These are phyloP conservation scores for Myriosclerotinia curreyana DNA, from an alignment of 2,329 filamentous ascomycete species.

Conservation along the genomic window DNA sequence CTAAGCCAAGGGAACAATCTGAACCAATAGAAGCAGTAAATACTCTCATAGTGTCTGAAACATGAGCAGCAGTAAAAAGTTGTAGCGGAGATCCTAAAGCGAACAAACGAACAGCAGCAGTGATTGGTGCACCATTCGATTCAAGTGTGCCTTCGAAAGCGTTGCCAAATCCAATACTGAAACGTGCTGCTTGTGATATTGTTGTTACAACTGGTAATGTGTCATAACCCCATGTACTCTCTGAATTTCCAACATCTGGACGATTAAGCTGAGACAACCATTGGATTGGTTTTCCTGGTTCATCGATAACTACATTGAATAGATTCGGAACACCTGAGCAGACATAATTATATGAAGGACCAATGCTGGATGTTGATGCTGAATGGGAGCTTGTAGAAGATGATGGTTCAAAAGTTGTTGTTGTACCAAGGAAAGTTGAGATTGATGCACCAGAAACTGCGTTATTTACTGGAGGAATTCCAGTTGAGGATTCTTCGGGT, in stretches of 20 bases:
- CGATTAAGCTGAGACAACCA: slow-evolving; percentile 22
- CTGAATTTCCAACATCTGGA: slow-evolving; percentile 18
- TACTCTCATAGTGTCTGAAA: slow-evolving; percentile 21
- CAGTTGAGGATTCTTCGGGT: neutral
- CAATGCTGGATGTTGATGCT: neutral
- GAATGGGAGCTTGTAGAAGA: slow-evolving; percentile 12
- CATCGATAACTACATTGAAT: slow-evolving; percentile 24
- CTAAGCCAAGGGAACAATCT: slow-evolving; percentile 20
- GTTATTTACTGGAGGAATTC: neutral
- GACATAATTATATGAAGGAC: slow-evolving; percentile 13
- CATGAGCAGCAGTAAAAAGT: slow-evolving; percentile 21
- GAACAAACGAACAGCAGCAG: slow-evolving; percentile 20
- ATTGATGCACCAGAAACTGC: neutral
- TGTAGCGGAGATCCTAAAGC: slow-evolving; percentile 27
- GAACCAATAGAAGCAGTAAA: slow-evolving; percentile 19
- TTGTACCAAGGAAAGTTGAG: neutral
- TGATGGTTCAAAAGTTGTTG: neutral
- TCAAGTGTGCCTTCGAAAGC: slow-evolving; percentile 8
- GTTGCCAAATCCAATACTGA: slow-evolving; percentile 8
- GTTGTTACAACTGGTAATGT: slow-evolving; percentile 20
- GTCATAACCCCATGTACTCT: slow-evolving; percentile 23
- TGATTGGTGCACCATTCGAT: slow-evolving; percentile 14
- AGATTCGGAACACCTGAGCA: slow-evolving; percentile 18
- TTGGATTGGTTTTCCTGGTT: slow-evolving; percentile 22
- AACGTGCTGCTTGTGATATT: slow-evolving; percentile 19